Percentiles rank a stretch among this genome's conserved stretches.
Evolutionary conservation across 352 stramenopile genomes (phyloP).

Genomic region (Blastocystis sp.): DNA sequence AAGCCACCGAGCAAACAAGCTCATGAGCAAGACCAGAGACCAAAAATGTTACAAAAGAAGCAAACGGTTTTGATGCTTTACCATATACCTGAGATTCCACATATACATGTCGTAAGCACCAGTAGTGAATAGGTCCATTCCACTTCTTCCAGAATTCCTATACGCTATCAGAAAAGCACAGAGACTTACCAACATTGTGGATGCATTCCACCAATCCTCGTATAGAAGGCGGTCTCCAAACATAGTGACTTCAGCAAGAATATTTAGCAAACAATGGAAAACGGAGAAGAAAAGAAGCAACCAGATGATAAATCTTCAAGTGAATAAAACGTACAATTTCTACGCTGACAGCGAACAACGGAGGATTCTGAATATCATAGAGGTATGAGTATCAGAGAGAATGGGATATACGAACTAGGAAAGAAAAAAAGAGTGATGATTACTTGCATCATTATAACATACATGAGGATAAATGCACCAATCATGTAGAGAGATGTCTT

Average conservation of each 20-base stretch:
- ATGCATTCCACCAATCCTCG: conserved; percentile 94
- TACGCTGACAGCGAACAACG: conserved; percentile 71
- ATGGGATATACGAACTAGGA: conserved; percentile 75
- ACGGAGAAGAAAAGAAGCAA: conserved; percentile 92
- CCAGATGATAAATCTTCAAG: conserved; percentile 83
- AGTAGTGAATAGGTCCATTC: conserved; percentile 96
- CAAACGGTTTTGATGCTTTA: conserved; percentile 77
- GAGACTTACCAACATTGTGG: conserved; percentile 73
- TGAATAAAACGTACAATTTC: conserved; percentile 74
- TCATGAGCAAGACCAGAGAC: conserved; percentile 91
- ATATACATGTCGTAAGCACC: conserved; percentile 82
- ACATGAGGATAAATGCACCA: conserved; percentile 79
- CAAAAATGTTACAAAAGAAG: conserved; percentile 80
- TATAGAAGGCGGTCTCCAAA: conserved; percentile 88
- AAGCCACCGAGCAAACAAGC: conserved; percentile 88
- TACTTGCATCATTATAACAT: conserved; percentile 85
- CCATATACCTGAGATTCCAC: conserved; percentile 78
- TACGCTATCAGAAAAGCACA: conserved; percentile 38
- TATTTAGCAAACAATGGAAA: conserved; percentile 92
- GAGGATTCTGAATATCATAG: conserved; percentile 69
- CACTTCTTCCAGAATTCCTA: conserved; percentile 86
- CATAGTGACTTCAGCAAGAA: conserved; percentile 85
- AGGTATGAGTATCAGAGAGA: conserved; percentile 70
- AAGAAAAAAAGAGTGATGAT: conserved; percentile 77
- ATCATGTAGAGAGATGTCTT: conserved; percentile 79